Evolutionary conservation across 148 eudicot genomes (phyloP).

Genomic region (Rhododendron ovatum): DNA sequence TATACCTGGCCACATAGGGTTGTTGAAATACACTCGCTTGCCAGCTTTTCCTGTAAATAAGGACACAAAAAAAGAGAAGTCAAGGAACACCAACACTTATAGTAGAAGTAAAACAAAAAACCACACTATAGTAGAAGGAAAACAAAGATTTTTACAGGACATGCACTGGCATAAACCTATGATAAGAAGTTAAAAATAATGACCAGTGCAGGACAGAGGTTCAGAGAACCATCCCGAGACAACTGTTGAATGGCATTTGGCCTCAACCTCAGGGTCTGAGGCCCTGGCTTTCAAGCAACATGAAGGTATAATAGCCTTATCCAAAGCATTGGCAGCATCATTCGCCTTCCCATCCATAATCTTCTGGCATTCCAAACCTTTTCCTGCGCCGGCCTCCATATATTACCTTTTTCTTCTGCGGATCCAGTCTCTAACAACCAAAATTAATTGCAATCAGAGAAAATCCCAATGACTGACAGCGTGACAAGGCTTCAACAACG

Average conservation of each 20-base stretch:
- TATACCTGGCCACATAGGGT: constrained; percentile 99
- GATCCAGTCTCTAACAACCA: constrained; percentile 78
- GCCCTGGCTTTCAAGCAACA: constrained; percentile 82
- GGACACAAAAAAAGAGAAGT: background rate
- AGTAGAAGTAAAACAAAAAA: background rate
- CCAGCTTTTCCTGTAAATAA: constrained; percentile 39
- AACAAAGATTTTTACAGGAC: background rate
- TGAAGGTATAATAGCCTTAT: constrained; percentile 51
- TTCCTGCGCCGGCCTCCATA: constrained; percentile 70
- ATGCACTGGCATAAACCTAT: background rate
- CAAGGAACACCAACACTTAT: background rate
- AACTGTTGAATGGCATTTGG: constrained; percentile 84
- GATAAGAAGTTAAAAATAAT: constrained; percentile 17
- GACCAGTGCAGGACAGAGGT: constrained; percentile 48
- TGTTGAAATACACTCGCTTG: constrained; percentile 67
- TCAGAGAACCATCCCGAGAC: constrained; percentile 98
- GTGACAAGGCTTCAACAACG: background rate
- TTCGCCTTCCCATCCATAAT: constrained; percentile 72
- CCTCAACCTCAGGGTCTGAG: constrained; percentile 56
- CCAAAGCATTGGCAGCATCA: constrained; percentile 28
- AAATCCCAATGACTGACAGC: background rate
- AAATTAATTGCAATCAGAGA: background rate
- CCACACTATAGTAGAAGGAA: background rate
- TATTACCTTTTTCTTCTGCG: constrained; percentile 44
- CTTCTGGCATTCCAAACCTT: constrained; percentile 69